phyloP scores from a whole-genome alignment of 805 yeast species.

The Wickerhamiella azyma region DNA sequence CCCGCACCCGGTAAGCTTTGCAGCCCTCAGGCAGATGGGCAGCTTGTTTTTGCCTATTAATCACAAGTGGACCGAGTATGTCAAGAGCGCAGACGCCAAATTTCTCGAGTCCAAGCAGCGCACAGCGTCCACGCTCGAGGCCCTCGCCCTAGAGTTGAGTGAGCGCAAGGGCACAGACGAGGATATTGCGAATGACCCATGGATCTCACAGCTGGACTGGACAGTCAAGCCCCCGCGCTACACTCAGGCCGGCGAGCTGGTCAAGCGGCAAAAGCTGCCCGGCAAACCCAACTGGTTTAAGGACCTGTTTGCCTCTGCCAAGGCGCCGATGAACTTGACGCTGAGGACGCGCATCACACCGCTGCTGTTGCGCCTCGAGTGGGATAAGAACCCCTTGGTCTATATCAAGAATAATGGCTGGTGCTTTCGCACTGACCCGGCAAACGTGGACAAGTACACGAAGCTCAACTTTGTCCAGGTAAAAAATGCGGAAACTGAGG shows the following conservation, averaged over 20 bases:
- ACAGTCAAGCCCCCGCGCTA: slow-evolving; percentile 41
- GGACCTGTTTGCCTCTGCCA: slow-evolving; percentile 32
- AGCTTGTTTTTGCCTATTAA: slow-evolving; percentile 69
- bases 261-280: slow-evolving; percentile 62
- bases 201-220: slow-evolving; percentile 91
- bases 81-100: slow-evolving; percentile 50
- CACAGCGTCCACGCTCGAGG: slow-evolving; percentile 45
- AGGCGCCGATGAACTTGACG: slow-evolving; percentile 41
- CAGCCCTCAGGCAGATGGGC: slow-evolving; percentile 65
- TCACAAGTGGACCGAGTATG: slow-evolving; percentile 55
- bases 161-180: slow-evolving; percentile 27
- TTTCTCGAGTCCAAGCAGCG: slow-evolving; percentile 45
- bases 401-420: slow-evolving; percentile 79
- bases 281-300: slow-evolving; percentile 94
- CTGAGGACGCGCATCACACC: slow-evolving; percentile 68
- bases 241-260: slow-evolving; percentile 43
- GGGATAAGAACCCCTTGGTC: slow-evolving; percentile 73
- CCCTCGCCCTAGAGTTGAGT: slow-evolving; percentile 48
- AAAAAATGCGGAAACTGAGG: slow-evolving; percentile 13
- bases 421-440: slow-evolving; percentile 55
- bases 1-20: slow-evolving; percentile 92
- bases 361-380: slow-evolving; percentile 54
- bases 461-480: slow-evolving; percentile 28
- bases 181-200: slow-evolving; percentile 46
- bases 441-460: slow-evolving; percentile 23